Percentiles rank a stretch among this genome's conserved stretches.
Evolutionary conservation across 2,329 filamentous ascomycete genomes (phyloP).

Genomic region (Penicillium sp.): DNA sequence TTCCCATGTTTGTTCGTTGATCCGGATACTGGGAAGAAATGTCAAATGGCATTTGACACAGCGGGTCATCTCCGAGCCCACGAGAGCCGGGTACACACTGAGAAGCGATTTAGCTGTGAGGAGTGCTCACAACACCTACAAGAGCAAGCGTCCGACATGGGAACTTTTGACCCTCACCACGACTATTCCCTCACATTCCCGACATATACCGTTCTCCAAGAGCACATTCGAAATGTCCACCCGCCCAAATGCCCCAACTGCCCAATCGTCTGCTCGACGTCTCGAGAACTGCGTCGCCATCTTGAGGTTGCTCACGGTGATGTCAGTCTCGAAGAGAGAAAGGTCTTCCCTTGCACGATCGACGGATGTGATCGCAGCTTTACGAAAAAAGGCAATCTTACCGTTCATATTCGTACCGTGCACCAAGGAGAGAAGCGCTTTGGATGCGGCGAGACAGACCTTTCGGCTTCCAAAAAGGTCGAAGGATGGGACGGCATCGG

Average conservation of each 20-base stretch:
- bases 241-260: slow-evolving; percentile 72
- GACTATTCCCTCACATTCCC: slow-evolving; percentile 59
- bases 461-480: slow-evolving; percentile 58
- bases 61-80: slow-evolving; percentile 70
- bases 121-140: slow-evolving; percentile 58
- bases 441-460: slow-evolving; percentile 70
- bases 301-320: slow-evolving; percentile 73
- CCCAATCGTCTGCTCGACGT: slow-evolving; percentile 63
- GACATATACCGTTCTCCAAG: slow-evolving; percentile 67
- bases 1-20: slow-evolving; percentile 67
- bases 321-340: slow-evolving; percentile 58
- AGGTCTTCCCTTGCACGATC: slow-evolving; percentile 65
- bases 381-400: slow-evolving; percentile 79
- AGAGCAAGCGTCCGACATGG: slow-evolving; percentile 36
- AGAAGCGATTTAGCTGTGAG: slow-evolving; percentile 71
- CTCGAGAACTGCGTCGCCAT: slow-evolving; percentile 70
- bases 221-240: slow-evolving; percentile 71
- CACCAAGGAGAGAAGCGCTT: slow-evolving; percentile 73
- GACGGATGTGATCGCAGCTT: slow-evolving; percentile 72
- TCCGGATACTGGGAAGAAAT: slow-evolving; percentile 53
- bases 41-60: slow-evolving; percentile 70
- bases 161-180: slow-evolving; percentile 5
- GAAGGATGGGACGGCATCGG: slow-evolving; percentile 64
- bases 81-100: slow-evolving; percentile 65
- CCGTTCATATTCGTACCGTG: slow-evolving; percentile 71